These are phyloP conservation scores for Phyllostachys edulis DNA, from an alignment of 176 grass and related monocot species.

Conservation along the genomic window DNA sequence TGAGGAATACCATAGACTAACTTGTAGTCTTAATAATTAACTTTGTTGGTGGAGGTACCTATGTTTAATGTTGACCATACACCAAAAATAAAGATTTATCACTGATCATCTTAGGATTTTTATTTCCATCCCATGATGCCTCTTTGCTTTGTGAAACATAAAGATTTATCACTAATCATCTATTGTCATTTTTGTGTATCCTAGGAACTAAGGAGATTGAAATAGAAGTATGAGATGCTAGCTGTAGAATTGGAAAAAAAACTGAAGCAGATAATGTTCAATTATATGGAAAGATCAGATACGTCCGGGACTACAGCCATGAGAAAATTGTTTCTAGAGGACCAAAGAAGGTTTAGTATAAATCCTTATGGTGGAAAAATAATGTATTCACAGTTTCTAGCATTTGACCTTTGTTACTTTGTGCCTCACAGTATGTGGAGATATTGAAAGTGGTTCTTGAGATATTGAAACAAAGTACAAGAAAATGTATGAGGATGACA, in stretches of 20 bases:
- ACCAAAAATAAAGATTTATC: no score
- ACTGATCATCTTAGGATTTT: neutral
- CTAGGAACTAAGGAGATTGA: slow-evolving; percentile 90
- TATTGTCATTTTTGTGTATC: slow-evolving; percentile 20
- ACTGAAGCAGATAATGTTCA: slow-evolving; percentile 97
- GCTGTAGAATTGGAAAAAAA: slow-evolving; percentile 91
- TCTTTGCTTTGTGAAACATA: slow-evolving; percentile 2
- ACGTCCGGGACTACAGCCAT: slow-evolving; percentile 92
- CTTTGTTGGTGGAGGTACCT: no score
- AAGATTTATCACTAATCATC: slow-evolving; percentile 18
- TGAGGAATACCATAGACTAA: no score
- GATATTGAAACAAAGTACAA: slow-evolving; percentile 99
- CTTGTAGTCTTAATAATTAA: no score
- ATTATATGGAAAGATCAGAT: slow-evolving; percentile 94
- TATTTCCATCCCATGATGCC: neutral
- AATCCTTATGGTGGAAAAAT: neutral
- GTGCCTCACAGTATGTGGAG: slow-evolving; percentile 75
- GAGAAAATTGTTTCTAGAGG: slow-evolving; percentile 98
- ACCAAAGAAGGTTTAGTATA: slow-evolving; percentile 79
- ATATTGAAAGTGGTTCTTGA: slow-evolving; percentile 96
- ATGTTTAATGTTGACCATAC: no score
- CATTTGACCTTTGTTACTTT: slow-evolving; percentile 36
- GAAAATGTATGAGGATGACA: slow-evolving; percentile 99
- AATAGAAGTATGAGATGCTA: slow-evolving; percentile 87
- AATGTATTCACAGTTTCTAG: neutral